Base-by-base conservation (phyloP, 2,329 filamentous ascomycete genomes). In the Fusarium gaditjirri region DNA sequence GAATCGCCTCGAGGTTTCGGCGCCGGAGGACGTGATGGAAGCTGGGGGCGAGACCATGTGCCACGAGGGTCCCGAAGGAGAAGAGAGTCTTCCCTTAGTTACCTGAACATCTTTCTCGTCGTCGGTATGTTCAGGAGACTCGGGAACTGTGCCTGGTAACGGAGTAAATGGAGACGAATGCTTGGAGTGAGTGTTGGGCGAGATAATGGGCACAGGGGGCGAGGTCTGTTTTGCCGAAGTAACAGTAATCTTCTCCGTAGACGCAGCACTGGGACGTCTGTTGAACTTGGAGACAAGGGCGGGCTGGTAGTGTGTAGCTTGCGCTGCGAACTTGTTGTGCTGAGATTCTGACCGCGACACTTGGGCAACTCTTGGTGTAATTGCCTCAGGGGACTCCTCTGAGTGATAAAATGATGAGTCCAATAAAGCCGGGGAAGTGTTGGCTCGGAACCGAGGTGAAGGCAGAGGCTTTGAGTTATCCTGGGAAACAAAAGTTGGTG, bases 401-500 rank as follows among this genome's bases (percentile, higher is more conserved):
- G 53, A 43, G 9, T 80, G 80, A 65, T 83, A 86, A 27, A 57
- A 79, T 9, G 79, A 72, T 75, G 77, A 88, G 8, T 79, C 80
- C 10, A 87, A 76, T 25, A 80, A 78, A 19, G 85, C 86, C 4
- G 88, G 88, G 19, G 86, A 87, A 7, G 89, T 90, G 71, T 88
- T 87, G 5, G 88, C 87, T 33, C 89, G 85, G 25, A 80, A 71
- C 8, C 82, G 83, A 5, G 86, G 81, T n/a, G 75, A 76, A 42
- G 61, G 64, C 13, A 84, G 82, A 27, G 70, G 70, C 25, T 71
- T 73, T 39, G 67, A 63, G 8, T 31, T 61, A 36, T 71, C 38
- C 14, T 25, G 23, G 2, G 46, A 44, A 38, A 25, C 47, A 35
- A 87, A 83, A 0, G 79, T 78, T 2, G 87, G 86, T 12, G 87